Base-by-base conservation (phyloP, 1,284 basidiomycete genomes). In the Athelia psychrophila region DNA sequence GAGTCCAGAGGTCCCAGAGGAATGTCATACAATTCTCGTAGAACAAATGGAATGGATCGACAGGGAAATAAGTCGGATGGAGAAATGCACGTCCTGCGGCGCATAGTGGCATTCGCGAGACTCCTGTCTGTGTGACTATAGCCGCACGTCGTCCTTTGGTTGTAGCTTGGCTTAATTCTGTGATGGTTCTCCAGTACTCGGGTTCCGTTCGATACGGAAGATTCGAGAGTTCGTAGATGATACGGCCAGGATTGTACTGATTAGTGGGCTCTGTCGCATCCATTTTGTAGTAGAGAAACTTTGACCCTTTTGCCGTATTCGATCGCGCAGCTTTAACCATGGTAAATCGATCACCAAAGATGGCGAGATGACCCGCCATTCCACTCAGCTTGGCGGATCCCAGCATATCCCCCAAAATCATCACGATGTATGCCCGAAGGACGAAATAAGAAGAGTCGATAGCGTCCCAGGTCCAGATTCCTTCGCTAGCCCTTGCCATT, bases 41-140 rank as follows among this genome's bases (percentile, higher is more conserved):
- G 16, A 51, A 47, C n/a, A 51, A 30, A 42, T 54, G 52, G 19
- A 54, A 54, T 8, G 49, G 52, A 24, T 54, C 49, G 19, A 54
- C 25, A 22, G 52, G 52, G 42, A 54, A 54, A 35, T 52, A 51
- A 16, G 30, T 32, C 16, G 49, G 52, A 47, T 52, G 42, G 18
- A 38, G 13, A 47, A 54, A 54, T 32, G 52, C 52, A 46, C 25
- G 51, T 20, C 51, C 51, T n/a, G 44, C 24, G 8, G 50, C 50
- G 46, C 50, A 51, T 16, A 51, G 15, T 19, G 52, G 49, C 24
- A 53, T 27, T 9, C 40, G n/a, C 6, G 51, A 53, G 16, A 53
- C 20, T 3, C 51, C 40, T 15, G 48, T 54, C 19, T 46, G 24
- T 32, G 32, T 23, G 18, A 30, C 51, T 9, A 40, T 46, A 3